Evolutionary conservation across 2,329 filamentous ascomycete genomes (phyloP), one percentile per base, ranked within the genome.

Genomic region (Sclerotinia sclerotiorum): DNA sequence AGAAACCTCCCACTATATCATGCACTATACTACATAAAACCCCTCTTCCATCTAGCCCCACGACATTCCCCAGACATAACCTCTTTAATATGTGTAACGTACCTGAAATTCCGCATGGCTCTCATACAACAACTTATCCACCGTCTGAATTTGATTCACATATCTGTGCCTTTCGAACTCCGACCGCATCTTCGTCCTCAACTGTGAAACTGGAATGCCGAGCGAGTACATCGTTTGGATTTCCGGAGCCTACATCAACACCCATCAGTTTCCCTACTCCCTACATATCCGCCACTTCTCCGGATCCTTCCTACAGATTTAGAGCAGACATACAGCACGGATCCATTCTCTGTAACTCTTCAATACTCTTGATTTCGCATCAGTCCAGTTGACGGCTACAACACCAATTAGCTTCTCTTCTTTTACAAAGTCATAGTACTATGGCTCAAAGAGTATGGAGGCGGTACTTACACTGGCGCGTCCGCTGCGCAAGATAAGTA

Each of bases 201-300:
- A 89, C 72, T 87, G 85, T 52, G 94, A 91, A 65, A 97, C 89
- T 65, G 94, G 93, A 78, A 97, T 87, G 79, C 92, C 92, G 77
- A 99, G 84, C 71, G 91, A 91, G 87, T 99, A 99, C 93, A 98
- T 97, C 71, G 88, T 91, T 81, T 98, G 95, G 78, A 99, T 94
- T 80, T 98, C 94, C 70, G 95, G 94, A 52, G 93, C 93, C 95
- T 99, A 79, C 68, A 55, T 32, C 24, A 62, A 51, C 13, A 39
- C 13, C 46, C 39, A 67, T 65, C 32, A 64, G 65, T 67, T 29
- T 17, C 39, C 39, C 56, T 61, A 21, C 17, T 42, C 39, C 5
- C 24, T 11, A 32, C 39, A 54, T 27, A n/a, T 15, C 55, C 39
- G 21, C 51, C n/a, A 62, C 17, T 44, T 52, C 15, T 44, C 32